Evolutionary conservation across 2,329 filamentous ascomycete genomes (phyloP), one percentile per base, ranked within the genome.

Genomic region (Trichoderma afroharzianum): DNA sequence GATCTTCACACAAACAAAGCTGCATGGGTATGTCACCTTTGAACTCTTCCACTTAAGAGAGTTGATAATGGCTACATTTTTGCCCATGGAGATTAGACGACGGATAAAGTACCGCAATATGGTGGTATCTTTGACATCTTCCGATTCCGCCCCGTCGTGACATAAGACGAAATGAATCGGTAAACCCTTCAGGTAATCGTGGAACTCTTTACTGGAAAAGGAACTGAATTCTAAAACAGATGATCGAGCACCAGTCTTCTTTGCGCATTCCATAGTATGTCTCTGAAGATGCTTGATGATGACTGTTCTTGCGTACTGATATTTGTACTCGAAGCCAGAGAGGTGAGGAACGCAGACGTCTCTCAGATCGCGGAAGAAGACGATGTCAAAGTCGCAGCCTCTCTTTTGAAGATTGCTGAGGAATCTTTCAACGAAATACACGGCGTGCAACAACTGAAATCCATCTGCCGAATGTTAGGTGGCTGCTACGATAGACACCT

Each of bases 401-500:
- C 91, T 85, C 69, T 86, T 85, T 55, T 84, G 82, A 18, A 94
- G 84, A 70, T 88, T 85, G 55, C 83, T 79, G 1, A 94, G 83
- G 74, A 93, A 90, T 8, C 82, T 83, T 78, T 95, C 92, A 0
- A 93, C 88, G 1, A 88, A 86, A 77, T 92, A 91, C 4, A 90
- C 85, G 0, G 90, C 91, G 78, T 94, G 92, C 0, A 94, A 83
- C 7, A 94, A 78, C 79, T 94, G 92, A 71, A 92, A 91, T 0
- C 91, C 92, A 63, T 83, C 84, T 86, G 73, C 33, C 39, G 9
- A 3, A 11, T 47, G 57, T 73, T 36, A 73, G 55, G 5, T 26
- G 9, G 3, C 3, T 15, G 28, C 14, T n/a, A n/a, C 9, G 21
- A 36, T 47, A 6, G 24, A 12, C 18, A 15, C 15, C n/a, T n/a